A percentile compares a stretch with the other conserved stretches of the same genome.
Conservation (phyloP, 257 asterid genomes). For the Gynochthodes officinalis region DNA sequence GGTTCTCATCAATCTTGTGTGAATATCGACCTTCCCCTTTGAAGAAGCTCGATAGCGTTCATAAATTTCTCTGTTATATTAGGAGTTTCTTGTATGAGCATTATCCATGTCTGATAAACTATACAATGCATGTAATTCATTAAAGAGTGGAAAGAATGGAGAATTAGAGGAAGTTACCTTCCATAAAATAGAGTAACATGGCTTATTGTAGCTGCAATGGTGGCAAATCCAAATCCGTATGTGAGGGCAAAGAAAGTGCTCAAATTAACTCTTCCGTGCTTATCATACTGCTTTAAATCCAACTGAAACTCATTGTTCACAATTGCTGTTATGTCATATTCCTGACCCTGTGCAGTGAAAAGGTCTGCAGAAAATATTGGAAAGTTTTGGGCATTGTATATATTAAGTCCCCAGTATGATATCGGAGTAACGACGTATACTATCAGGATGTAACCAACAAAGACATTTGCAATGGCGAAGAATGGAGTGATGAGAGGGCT, state of each 20-base stretch:
- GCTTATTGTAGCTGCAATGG: conserved; percentile 63
- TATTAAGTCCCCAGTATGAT: conserved; percentile 74
- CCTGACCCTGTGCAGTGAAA: conserved; percentile 52
- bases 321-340: conserved; percentile 43
- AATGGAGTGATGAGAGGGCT: conserved; percentile 74
- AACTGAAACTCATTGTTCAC: conserved; percentile 49
- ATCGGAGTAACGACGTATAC: conserved; percentile 57
- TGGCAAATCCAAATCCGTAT: conserved; percentile 82
- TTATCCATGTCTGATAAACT: no score
- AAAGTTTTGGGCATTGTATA: conserved; percentile 51
- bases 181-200: conserved; percentile 76
- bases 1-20: conserved; percentile 56
- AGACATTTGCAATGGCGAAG: conserved; percentile 72
- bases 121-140: no score
- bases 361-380: conserved; percentile 56
- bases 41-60: conserved; percentile 51
- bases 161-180: conserved; percentile 33
- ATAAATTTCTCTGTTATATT: conserved; percentile 58
- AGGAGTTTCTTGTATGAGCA: neutral
- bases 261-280: conserved; percentile 60
- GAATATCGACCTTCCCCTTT: conserved; percentile 52
- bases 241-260: conserved; percentile 59
- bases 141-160: neutral
- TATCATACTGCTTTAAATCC: conserved; percentile 37
- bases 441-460: conserved; percentile 47